Base-by-base conservation (phyloP, 352 stramenopile genomes). In the Phytophthora podocarpi region DNA sequence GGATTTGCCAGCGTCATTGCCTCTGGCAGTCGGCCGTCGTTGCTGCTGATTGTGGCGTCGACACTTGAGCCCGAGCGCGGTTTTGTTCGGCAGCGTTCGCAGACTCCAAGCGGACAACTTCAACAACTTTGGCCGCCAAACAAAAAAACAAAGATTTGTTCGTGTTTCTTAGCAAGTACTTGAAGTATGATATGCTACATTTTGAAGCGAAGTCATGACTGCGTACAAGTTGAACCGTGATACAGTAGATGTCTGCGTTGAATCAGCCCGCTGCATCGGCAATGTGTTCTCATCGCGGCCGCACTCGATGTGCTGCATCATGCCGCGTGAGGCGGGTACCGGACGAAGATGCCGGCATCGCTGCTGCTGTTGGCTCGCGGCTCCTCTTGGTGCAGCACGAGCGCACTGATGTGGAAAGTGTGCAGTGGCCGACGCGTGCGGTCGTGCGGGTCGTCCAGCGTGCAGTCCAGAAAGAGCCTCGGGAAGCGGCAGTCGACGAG, bases 401-500 rank as follows among this genome's bases (percentile, higher is more conserved):
- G 35, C 5, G 71, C 56, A 26, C 65, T 51, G 23, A 77, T 80
- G 41, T 45, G 45, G 43, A 77, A 75, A 5, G 39, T 30, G 31
- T 72, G 50, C 8, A 80, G 49, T 6, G 67, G 71, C 5, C 54
- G 49, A 12, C 39, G 54, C 18, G 28, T 40, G 18, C 31, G 39
- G 4, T 30, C 39, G 35, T 53, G 37, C 3, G 48, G 45, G 30
- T 67, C 59, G 28, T 67, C 50, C 24, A 81, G 23, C n/a, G 61
- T 62, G 55, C 70, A 82, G 43, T 78, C 48, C 36, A 82, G 51
- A 53, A 79, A 67, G 48, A 71, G 24, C 23, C 52, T 72, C 5
- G 67, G 70, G 32, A 78, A 77, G 26, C 52, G 68, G 8, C 52
- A 35, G 27, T 76, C 70, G 11, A 76, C 59, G 5, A 82, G 59